Evolutionary conservation across 2,329 filamentous ascomycete genomes (phyloP), one percentile per base, ranked within the genome.

Genomic region (Sporothrix brasiliensis): DNA sequence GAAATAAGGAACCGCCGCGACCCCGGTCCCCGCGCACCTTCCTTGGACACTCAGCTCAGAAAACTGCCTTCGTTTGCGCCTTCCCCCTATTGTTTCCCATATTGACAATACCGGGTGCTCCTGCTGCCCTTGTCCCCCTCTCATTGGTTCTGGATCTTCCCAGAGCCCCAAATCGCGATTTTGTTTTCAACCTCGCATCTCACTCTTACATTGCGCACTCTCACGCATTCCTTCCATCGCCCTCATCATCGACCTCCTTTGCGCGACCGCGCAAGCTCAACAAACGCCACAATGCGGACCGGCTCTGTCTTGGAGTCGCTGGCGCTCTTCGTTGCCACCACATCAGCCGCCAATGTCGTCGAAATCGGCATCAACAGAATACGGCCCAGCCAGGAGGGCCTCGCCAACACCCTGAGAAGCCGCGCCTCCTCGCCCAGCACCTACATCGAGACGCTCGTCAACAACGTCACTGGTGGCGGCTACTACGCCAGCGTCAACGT

Each of bases 401-500:
- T 67, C 24, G 67, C 69, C 63, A 50, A 53, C 74, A 77, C 67
- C 30, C 49, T 76, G 14, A 53, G 39, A 34, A 69, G 52, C 41
- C 73, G 75, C 56, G 73, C 73, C 2, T 52, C 69, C 11, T 30
- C 66, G n/a, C 21, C 72, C 6, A 44, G 74, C 67, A 78, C 77
- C 5, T 80, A 77, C 73, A 76, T 79, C 9, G 77, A 82, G 73
- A 74, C 76, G 53, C 76, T 87, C 49, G 78, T 83, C 76, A 88
- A 89, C 78, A 87, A 86, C 73, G 75, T 87, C 72, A 83, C 82
- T 0, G 83, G 82, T 60, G 86, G 85, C 47, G 83, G 85, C 16
- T 89, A 88, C 79, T 87, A 84, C 75, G 83, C 85, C 53, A 81
- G 86, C 67, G 82, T 90, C 54, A 79, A 79, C n/a, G 78, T 90